Evolutionary conservation across 805 yeast species (phyloP).

Genomic region (Hanseniaspora guilliermondii): DNA sequence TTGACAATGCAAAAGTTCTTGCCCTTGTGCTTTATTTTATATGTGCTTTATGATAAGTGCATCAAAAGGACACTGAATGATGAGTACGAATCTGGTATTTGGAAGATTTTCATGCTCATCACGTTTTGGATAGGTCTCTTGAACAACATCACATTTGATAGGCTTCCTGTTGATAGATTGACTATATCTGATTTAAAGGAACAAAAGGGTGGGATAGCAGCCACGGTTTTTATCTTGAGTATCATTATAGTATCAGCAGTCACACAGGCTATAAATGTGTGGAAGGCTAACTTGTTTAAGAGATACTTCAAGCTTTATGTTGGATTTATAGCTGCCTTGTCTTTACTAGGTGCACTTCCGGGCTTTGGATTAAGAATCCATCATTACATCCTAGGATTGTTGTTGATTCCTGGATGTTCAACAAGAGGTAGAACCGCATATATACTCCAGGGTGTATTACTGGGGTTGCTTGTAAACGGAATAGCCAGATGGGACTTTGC

Average conservation of each 20-base stretch:
- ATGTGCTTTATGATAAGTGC: conserved; percentile 54
- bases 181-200: conserved; percentile 56
- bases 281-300: conserved; percentile 63
- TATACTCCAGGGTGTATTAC: conserved; percentile 68
- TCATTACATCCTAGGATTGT: conserved; percentile 68
- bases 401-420: conserved; percentile 72
- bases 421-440: conserved; percentile 60
- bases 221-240: conserved; percentile 41
- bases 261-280: conserved; percentile 64
- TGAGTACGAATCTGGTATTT: conserved; percentile 31
- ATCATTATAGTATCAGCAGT: conserved; percentile 43
- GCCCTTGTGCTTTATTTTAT: conserved; percentile 60
- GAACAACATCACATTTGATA: conserved; percentile 78
- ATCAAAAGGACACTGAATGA: conserved; percentile 36
- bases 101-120: conserved; percentile 52
- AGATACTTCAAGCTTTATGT: conserved; percentile 47
- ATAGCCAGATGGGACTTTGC: conserved; percentile 90
- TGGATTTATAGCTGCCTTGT: conserved; percentile 32
- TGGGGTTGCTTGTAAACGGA: conserved; percentile 75
- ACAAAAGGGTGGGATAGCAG: conserved; percentile 65
- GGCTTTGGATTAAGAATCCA: conserved; percentile 65
- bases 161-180: conserved; percentile 76
- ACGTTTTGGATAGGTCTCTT: conserved; percentile 73
- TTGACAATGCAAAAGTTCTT: conserved; percentile 60
- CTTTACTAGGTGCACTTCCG: conserved; percentile 32